Conservation (phyloP, 2,329 filamentous ascomycete genomes). For the Ceratocystis colombiana region DNA sequence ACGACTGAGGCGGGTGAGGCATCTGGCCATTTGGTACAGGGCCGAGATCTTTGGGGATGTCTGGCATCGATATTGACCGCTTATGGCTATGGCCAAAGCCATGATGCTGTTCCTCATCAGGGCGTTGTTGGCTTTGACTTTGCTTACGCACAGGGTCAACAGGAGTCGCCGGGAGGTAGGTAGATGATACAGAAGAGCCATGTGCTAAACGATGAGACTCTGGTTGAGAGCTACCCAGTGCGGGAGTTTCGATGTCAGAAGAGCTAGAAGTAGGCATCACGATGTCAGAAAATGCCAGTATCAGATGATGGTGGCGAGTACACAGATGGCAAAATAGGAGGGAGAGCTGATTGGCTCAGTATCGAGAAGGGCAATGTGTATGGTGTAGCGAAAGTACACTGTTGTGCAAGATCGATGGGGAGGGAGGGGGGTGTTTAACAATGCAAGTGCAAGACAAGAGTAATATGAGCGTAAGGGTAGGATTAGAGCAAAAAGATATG, state of each 20-base stretch:
- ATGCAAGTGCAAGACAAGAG: neutral
- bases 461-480: neutral
- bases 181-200: slow-evolving; percentile 13
- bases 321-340: neutral
- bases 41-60: slow-evolving; percentile 24
- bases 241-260: slow-evolving; percentile 22
- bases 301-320: neutral
- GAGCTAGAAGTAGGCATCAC: slow-evolving; percentile 17
- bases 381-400: neutral
- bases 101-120: slow-evolving; percentile 14
- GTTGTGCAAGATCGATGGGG: neutral
- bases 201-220: slow-evolving; percentile 14
- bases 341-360: neutral
- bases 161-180: slow-evolving; percentile 10
- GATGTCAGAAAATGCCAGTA: neutral
- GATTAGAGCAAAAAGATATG: neutral
- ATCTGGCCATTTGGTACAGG: neutral
- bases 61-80: slow-evolving; percentile 24
- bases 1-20: neutral
- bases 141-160: slow-evolving; percentile 16
- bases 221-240: slow-evolving; percentile 13
- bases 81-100: slow-evolving; percentile 23
- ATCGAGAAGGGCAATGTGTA: neutral
- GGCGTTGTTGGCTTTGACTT: slow-evolving; percentile 18
- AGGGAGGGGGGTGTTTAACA: neutral